phyloP scores from a whole-genome alignment of 140 eudicot genomes.

The Flaveria floridana region DNA sequence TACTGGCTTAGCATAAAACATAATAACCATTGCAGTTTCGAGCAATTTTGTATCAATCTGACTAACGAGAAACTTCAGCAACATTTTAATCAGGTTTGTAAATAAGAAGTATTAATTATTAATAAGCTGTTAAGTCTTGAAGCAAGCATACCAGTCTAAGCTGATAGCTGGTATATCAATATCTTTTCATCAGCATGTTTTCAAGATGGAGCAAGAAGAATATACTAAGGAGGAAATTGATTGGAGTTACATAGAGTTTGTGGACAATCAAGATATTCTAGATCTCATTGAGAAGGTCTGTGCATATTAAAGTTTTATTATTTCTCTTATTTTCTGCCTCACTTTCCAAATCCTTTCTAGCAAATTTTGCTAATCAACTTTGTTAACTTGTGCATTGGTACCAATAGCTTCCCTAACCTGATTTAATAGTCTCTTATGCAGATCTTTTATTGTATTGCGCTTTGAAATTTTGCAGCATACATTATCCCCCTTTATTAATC shows the following conservation, averaged over 20 bases:
- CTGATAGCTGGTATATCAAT: constrained; percentile 27
- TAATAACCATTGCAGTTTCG: constrained; percentile 71
- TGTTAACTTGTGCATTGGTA: constrained; percentile 3
- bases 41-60: constrained; percentile 95
- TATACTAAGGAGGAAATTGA: constrained; percentile 86
- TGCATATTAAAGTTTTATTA: not conserved
- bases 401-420: not conserved
- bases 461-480: constrained; percentile 14
- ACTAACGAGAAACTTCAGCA: constrained; percentile 99
- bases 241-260: constrained; percentile 96
- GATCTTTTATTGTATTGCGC: constrained; percentile 2
- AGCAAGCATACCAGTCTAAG: constrained; percentile 30
- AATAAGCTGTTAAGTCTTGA: constrained; percentile 11
- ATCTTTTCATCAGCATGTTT: constrained; percentile 76
- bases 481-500: constrained; percentile 8
- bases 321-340: constrained; percentile 11
- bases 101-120: constrained; percentile 18
- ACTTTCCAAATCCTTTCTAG: not conserved
- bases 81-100: constrained; percentile 92
- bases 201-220: constrained; percentile 99
- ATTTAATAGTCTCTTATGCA: not conserved
- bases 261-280: constrained; percentile 90
- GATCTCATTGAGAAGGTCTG: constrained; percentile 96
- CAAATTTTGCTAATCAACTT: not conserved
- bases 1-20: constrained; percentile 11